These are phyloP conservation scores for Ogataea trehaloabstinens DNA, from an alignment of 805 yeast genomes.

Conservation along the genomic window DNA sequence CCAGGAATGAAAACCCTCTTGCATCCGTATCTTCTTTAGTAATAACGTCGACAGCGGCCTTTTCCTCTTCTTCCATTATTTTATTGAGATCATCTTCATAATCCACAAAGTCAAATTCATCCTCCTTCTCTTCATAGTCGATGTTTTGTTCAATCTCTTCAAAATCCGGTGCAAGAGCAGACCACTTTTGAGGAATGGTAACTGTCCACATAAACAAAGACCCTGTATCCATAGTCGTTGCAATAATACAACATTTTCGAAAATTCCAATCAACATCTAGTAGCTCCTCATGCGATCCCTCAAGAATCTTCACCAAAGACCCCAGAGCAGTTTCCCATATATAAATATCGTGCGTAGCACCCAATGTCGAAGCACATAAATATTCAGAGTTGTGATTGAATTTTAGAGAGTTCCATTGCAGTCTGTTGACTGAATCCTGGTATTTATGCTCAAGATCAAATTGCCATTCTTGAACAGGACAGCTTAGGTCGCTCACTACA, in stretches of 20 bases:
- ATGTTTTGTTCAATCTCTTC: conserved; percentile 92
- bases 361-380: conserved; percentile 84
- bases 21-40: conserved; percentile 66
- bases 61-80: conserved; percentile 63
- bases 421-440: conserved; percentile 83
- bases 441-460: conserved; percentile 75
- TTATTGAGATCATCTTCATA: conserved; percentile 63
- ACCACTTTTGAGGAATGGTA: conserved; percentile 88
- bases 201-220: conserved; percentile 79
- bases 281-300: conserved; percentile 87
- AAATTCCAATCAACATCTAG: conserved; percentile 87
- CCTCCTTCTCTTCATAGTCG: conserved; percentile 83
- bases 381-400: conserved; percentile 79
- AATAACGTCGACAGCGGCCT: conserved; percentile 59
- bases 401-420: conserved; percentile 83
- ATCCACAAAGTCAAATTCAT: conserved; percentile 81
- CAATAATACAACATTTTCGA: conserved; percentile 66
- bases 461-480: conserved; percentile 21
- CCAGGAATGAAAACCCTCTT: conserved; percentile 59
- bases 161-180: conserved; percentile 94
- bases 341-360: conserved; percentile 84
- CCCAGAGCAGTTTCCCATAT: conserved; percentile 92
- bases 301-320: conserved; percentile 81
- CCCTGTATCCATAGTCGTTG: conserved; percentile 86
- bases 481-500: conserved; percentile 34